These are phyloP conservation scores for Collybia mongolica DNA, from an alignment of 768 basidiomycete genomes.

Conservation along the genomic window DNA sequence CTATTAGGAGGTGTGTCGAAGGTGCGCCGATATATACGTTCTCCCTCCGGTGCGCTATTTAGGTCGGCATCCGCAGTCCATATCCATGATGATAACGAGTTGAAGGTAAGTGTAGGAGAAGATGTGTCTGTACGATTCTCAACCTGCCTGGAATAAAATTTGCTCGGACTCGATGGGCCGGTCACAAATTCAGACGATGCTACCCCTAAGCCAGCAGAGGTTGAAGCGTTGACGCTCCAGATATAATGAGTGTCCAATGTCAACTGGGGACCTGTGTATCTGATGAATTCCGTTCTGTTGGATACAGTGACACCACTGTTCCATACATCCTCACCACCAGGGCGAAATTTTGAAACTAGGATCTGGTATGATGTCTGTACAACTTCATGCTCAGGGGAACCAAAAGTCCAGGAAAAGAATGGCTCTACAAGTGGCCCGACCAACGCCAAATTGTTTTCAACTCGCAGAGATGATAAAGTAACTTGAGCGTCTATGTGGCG, in stretches of 20 bases:
- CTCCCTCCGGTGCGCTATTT: constrained; percentile 14
- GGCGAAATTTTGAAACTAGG: constrained; percentile 12
- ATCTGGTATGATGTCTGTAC: constrained; percentile 24
- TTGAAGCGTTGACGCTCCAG: constrained; percentile 23
- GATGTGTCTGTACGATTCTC: constrained; percentile 1
- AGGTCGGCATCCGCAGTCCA: constrained; percentile 22
- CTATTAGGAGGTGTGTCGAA: not conserved
- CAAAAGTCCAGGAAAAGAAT: constrained; percentile 24
- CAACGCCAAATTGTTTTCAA: no score
- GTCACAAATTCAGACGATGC: constrained; percentile 22
- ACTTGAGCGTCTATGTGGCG: no score
- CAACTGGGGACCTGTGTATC: constrained; percentile 23
- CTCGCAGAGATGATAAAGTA: no score
- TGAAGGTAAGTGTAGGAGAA: constrained; percentile 11
- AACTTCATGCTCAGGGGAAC: constrained; percentile 13
- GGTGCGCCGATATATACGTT: constrained; percentile 23
- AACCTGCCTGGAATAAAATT: not conserved
- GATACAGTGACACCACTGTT: constrained; percentile 20
- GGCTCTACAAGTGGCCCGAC: constrained; percentile 4
- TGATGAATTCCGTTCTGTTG: constrained; percentile 18
- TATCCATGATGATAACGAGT: constrained; percentile 24
- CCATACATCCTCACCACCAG: constrained; percentile 20
- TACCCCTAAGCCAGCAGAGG: constrained; percentile 15
- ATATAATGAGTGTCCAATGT: constrained; percentile 21
- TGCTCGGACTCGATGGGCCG: not conserved